Percentiles rank a stretch among this genome's conserved stretches.
These are phyloP conservation scores for Teratosphaeria destructans DNA, from an alignment of 2,329 filamentous ascomycete genomes.

Conservation along the genomic window DNA sequence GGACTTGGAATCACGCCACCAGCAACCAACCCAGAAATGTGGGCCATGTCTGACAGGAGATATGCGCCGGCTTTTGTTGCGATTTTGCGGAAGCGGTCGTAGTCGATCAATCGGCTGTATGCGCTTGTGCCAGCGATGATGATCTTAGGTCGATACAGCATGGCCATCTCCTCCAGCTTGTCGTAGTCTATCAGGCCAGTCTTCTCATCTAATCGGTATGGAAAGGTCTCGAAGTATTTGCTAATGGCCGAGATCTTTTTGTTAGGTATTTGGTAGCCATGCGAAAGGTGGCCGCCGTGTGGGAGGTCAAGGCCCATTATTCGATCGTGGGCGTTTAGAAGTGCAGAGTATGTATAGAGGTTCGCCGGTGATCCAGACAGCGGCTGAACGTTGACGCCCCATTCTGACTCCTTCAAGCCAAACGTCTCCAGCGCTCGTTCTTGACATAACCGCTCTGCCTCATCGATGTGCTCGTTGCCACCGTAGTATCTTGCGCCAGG, in stretches of 20 bases:
- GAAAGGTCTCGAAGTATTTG: constrained; percentile 97
- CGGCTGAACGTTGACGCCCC: constrained; percentile 90
- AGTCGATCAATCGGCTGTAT: constrained; percentile 93
- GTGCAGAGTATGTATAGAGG: constrained; percentile 93
- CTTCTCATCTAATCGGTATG: constrained; percentile 80
- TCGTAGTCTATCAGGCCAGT: constrained; percentile 95
- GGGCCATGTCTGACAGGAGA: constrained; percentile 90
- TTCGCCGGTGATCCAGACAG: constrained; percentile 76
- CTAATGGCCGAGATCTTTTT: constrained; percentile 99
- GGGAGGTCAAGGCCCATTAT: constrained; percentile 95
- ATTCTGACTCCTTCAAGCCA: constrained; percentile 70
- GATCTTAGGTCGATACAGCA: constrained; percentile 87
- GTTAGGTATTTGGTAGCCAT: constrained; percentile 93
- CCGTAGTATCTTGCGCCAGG: constrained; percentile 94
- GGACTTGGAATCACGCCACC: constrained; percentile 85
- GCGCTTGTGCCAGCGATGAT: constrained; percentile 91
- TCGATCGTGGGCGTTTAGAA: constrained; percentile 85
- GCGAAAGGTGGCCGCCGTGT: constrained; percentile 87
- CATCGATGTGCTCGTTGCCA: constrained; percentile 91
- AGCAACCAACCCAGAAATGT: constrained; percentile 89
- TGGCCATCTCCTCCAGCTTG: constrained; percentile 74
- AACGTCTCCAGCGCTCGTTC: constrained; percentile 81
- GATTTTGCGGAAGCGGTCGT: constrained; percentile 81
- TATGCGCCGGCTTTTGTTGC: constrained; percentile 74
- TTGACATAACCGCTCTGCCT: constrained; percentile 82